Evolutionary conservation across 805 yeast species (phyloP).

Genomic region (Teunomyces stri): DNA sequence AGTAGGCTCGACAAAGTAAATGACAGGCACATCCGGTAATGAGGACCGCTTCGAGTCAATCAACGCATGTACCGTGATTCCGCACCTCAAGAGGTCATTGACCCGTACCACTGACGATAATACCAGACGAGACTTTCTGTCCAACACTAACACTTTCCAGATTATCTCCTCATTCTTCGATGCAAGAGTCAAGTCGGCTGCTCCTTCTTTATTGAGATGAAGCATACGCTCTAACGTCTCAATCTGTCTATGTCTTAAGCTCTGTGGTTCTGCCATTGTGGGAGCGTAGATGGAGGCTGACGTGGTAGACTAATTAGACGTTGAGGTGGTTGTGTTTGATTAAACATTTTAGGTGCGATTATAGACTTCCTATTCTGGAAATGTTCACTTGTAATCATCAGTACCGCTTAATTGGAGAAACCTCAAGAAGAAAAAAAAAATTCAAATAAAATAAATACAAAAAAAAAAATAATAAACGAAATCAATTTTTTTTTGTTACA

Average conservation of each 20-base stretch:
- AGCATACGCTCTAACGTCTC: constrained; percentile 72
- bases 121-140: constrained; percentile 75
- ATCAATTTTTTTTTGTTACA: too few species aligned
- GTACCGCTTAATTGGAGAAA: too few species aligned
- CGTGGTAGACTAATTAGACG: not conserved
- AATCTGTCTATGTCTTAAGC: constrained; percentile 28
- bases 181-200: constrained; percentile 53
- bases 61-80: constrained; percentile 85
- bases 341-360: not conserved
- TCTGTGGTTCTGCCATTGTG: constrained; percentile 3
- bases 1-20: constrained; percentile 89
- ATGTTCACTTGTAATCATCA: not conserved
- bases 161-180: constrained; percentile 62
- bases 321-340: not conserved
- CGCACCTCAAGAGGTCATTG: constrained; percentile 84
- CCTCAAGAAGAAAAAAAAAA: too few species aligned
- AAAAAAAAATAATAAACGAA: too few species aligned
- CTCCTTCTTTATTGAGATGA: constrained; percentile 66
- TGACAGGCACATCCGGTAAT: constrained; percentile 90
- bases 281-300: not conserved
- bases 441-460: too few species aligned
- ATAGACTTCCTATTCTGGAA: constrained; percentile 8
- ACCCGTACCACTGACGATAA: constrained; percentile 91
- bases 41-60: constrained; percentile 73
- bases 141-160: constrained; percentile 92